Base-by-base conservation (phyloP, 306 rosid genomes). In the Sechiopsis laciniata region DNA sequence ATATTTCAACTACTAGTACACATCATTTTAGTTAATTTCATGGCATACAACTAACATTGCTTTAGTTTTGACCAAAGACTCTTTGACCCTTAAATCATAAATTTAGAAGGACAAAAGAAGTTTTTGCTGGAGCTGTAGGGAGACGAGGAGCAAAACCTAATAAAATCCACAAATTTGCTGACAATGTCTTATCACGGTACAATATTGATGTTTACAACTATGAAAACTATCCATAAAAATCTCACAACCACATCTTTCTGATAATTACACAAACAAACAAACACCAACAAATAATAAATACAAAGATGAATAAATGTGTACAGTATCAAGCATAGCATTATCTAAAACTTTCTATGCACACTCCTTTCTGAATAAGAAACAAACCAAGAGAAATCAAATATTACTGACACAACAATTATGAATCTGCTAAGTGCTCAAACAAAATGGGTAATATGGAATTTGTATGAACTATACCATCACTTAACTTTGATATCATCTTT, bases 401-500 rank as follows among this genome's bases (percentile, higher is more conserved):
- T 45, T 66, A 12, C 19, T 6, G 52, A 66, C 35, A 29, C 73
- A 48, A 22, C 42, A 51, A 70, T 58, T 51, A 42, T 21, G 56
- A 19, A 45, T 12, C 55, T 50, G 74, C 37, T 68, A 35, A 16
- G 35, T 68, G 40, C 50, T 56, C 73, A 42, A 17, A 46, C 72
- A 20, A 10, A 17, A 20, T 5, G 20, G 19, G 73, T 21, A 46
- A 63, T 65, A 53, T 1, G 48, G 24, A n/a, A 26, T 26, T 71
- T 52, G 26, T 71, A 62, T 16, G 50, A 52, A 53, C 12, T 52
- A 51, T 15, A 22, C 59, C 70, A 46, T 75, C 67, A 75, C 71
- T 75, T 75, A 10, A 75, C 78, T 64, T 75, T 52, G 35, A 75
- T 53, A 20, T 75, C 73, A 62, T 35, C 97, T 76, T 83, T 88